Evolutionary conservation across 441 rosid genomes (phyloP).

Genomic region (Erodium texanum): DNA sequence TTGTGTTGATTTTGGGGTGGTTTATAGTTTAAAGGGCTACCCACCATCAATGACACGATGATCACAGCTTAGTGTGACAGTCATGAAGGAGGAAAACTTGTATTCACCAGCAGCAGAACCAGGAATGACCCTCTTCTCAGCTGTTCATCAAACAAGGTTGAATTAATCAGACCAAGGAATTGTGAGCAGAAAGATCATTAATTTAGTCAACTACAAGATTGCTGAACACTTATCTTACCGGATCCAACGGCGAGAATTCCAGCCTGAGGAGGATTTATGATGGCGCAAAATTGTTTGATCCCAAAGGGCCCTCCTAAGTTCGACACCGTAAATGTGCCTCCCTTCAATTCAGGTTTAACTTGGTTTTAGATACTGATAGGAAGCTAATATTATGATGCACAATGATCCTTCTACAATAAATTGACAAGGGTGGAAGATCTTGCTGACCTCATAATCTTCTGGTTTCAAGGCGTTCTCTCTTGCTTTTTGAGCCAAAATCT

Average conservation of each 20-base stretch:
- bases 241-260: slow-evolving; percentile 91
- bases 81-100: slow-evolving; percentile 67
- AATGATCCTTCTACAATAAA: neutral
- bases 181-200: neutral
- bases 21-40: slow-evolving; percentile 7
- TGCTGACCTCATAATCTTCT: slow-evolving; percentile 69
- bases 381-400: neutral
- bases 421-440: neutral
- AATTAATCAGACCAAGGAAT: neutral
- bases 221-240: slow-evolving; percentile 31
- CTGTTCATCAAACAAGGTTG: slow-evolving; percentile 30
- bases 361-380: neutral
- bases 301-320: slow-evolving; percentile 97
- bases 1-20: neutral
- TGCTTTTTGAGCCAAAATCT: slow-evolving; percentile 72
- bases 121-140: slow-evolving; percentile 82
- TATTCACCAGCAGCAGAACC: slow-evolving; percentile 53
- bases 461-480: slow-evolving; percentile 76
- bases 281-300: slow-evolving; percentile 85
- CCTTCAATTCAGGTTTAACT: slow-evolving; percentile 38
- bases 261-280: slow-evolving; percentile 89
- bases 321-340: slow-evolving; percentile 92
- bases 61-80: slow-evolving; percentile 82
- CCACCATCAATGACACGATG: slow-evolving; percentile 88
- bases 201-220: neutral